Conservation (phyloP, 1,284 basidiomycete genomes). For the Ceratobasidium sp. region DNA sequence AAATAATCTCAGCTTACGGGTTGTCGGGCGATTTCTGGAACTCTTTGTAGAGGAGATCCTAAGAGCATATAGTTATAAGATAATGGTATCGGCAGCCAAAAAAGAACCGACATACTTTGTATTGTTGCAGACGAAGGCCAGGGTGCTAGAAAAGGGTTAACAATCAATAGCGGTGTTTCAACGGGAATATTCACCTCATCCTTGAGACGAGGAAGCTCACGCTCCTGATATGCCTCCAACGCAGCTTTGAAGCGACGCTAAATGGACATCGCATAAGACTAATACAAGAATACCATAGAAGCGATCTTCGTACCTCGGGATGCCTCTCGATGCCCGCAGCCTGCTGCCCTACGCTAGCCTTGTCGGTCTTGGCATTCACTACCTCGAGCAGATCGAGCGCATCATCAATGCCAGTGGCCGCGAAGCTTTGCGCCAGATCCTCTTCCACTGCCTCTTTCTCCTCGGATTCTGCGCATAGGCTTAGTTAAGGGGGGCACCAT, state of each 20-base stretch:
- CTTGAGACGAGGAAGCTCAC: slow-evolving; percentile 81
- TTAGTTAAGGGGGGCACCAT: too few relatives aligned
- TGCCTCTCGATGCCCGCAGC: slow-evolving; percentile 91
- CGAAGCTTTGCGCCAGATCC: slow-evolving; percentile 72
- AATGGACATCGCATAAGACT: slow-evolving; percentile 31
- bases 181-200: slow-evolving; percentile 65
- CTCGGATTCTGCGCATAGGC: slow-evolving; percentile 45
- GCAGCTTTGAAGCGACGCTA: slow-evolving; percentile 67
- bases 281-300: slow-evolving; percentile 39
- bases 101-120: slow-evolving; percentile 64
- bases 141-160: slow-evolving; percentile 67
- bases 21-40: slow-evolving; percentile 92
- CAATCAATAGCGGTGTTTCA: slow-evolving; percentile 32
- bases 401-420: slow-evolving; percentile 91
- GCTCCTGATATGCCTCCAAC: slow-evolving; percentile 92
- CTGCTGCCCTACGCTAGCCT: slow-evolving; percentile 83
- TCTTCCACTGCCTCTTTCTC: slow-evolving; percentile 45
- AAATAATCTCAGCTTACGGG: slow-evolving; percentile 65
- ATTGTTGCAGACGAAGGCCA: slow-evolving; percentile 85
- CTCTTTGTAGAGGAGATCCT: slow-evolving; percentile 81
- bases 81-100: slow-evolving; percentile 40
- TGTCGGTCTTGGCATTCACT: slow-evolving; percentile 92
- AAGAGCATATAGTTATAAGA: slow-evolving; percentile 38
- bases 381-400: slow-evolving; percentile 90
- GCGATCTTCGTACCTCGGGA: slow-evolving; percentile 78